A percentile compares a stretch with the other conserved stretches of the same genome.
These are phyloP conservation scores for Hygrophorus pudorinus DNA, from an alignment of 768 basidiomycete genomes.

Conservation along the genomic window DNA sequence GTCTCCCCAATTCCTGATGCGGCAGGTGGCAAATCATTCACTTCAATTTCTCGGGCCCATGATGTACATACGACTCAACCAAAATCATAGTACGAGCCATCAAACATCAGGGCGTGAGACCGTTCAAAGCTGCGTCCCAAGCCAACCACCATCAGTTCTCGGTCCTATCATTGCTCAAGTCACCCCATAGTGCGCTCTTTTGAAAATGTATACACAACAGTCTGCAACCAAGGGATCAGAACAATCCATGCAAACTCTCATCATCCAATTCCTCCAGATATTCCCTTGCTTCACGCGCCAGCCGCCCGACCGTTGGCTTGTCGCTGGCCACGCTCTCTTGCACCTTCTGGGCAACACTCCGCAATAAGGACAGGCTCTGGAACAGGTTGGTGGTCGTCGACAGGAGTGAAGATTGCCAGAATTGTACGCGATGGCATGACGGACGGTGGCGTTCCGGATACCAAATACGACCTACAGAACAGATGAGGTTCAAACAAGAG, in stretches of 20 bases:
- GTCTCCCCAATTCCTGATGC: too few relatives aligned
- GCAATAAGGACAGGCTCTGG: slow-evolving; percentile 51
- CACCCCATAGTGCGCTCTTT: too few relatives aligned
- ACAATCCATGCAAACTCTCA: slow-evolving; percentile 33
- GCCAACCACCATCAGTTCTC: too few relatives aligned
- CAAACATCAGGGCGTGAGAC: too few relatives aligned
- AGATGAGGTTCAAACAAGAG: not conserved
- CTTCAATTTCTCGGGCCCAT: too few relatives aligned
- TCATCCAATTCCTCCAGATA: slow-evolving; percentile 40
- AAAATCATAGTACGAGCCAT: too few relatives aligned
- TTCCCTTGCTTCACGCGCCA: slow-evolving; percentile 78
- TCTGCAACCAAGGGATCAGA: too few relatives aligned
- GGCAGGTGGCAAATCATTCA: too few relatives aligned
- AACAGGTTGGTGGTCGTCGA: slow-evolving; percentile 50
- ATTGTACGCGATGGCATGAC: slow-evolving; percentile 51
- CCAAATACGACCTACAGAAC: slow-evolving; percentile 18
- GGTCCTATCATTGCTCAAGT: too few relatives aligned
- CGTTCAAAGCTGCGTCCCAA: too few relatives aligned
- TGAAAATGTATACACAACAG: not conserved
- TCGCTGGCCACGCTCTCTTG: slow-evolving; percentile 61
- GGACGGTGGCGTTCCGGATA: slow-evolving; percentile 59
- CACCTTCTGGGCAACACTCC: slow-evolving; percentile 62
- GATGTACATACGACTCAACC: too few relatives aligned
- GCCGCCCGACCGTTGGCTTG: slow-evolving; percentile 63
- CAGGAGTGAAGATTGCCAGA: slow-evolving; percentile 42